Base-by-base conservation (phyloP, 2,329 filamentous ascomycete genomes). In the Epichloe coenophiala region DNA sequence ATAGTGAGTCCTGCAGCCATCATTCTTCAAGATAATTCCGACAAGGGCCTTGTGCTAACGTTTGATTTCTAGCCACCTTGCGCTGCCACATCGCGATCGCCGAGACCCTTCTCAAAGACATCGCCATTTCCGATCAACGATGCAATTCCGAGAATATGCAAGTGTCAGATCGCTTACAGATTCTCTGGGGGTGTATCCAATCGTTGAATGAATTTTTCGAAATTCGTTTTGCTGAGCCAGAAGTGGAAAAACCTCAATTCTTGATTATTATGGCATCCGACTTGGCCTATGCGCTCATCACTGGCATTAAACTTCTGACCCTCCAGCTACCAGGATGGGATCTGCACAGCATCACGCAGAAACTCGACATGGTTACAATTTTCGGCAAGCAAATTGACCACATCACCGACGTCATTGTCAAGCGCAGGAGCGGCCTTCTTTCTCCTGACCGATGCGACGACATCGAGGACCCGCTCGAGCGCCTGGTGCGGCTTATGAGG, bases 271-370 rank as follows among this genome's bases (percentile, higher is more conserved):
- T 66, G 13, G 67, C 69, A 8, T 74, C 71, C 21, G 74, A 76
- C 57, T 67, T 72, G 44, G 65, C 72, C 47, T 76, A 70, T 55
- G 64, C 67, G 33, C 66, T 75, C 55, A 65, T 77, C 54, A 69
- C 66, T 0, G 66, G 63, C 39, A 65, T 76, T 17, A 72, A 71
- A 58, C 65, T 77, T n/a, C 63, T 72, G 52, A 70, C 67, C 11
- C 60, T 75, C 12, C 64, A 66, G 39, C 54, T 69, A 1, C 70
- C 72, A 1, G 73, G 73, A 0, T 76, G 73, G 74, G 68, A 75
- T 47, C 59, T 68, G 3, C 57, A 56, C 2, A 56, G 61, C 1
- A 65, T 69, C 21, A 61, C 65, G 5, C 54, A 58, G 21, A 66
- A 72, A 53, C 60, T 70, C 19, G 53, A 55, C 23, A 50, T 58